Evolutionary conservation across 1,284 basidiomycete genomes (phyloP).

Genomic region (Ustilago trichophora): DNA sequence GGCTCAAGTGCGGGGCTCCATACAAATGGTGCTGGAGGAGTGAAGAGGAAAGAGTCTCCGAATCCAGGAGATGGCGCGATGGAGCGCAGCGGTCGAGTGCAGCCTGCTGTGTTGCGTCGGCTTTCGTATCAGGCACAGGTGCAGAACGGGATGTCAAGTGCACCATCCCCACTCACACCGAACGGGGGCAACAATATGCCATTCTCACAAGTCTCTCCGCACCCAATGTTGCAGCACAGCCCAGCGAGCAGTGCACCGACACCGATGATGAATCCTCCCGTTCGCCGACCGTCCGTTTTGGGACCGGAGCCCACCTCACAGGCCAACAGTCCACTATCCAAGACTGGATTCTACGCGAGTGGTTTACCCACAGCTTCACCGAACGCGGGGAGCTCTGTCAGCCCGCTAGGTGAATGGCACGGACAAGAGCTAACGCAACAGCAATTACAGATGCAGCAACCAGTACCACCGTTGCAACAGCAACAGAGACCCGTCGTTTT

Average conservation of each 20-base stretch:
- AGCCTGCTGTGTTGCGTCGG: no score
- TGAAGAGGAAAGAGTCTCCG: slow-evolving; percentile 1
- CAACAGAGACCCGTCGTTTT: slow-evolving; percentile 5
- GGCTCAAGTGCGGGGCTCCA: no score
- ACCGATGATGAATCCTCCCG: not conserved
- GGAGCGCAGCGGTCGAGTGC: not conserved
- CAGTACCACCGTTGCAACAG: not conserved
- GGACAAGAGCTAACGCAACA: no score
- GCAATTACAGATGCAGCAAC: no score
- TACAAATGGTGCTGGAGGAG: not conserved
- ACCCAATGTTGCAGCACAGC: slow-evolving; percentile 12
- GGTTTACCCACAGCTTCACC: slow-evolving; percentile 1
- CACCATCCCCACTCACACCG: no score
- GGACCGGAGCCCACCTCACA: not conserved
- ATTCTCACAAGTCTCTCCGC: no score
- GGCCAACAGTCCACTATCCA: not conserved
- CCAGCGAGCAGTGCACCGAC: slow-evolving; percentile 11
- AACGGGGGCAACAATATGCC: not conserved
- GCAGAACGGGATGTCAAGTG: no score
- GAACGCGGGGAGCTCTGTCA: not conserved
- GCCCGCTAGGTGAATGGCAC: slow-evolving; percentile 10
- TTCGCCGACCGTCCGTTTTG: slow-evolving; percentile 5
- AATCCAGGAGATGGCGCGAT: not conserved
- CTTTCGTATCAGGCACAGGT: no score
- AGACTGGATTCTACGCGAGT: not conserved